Base-by-base conservation (phyloP, 2,329 filamentous ascomycete genomes). In the Xylaria hypoxylon region DNA sequence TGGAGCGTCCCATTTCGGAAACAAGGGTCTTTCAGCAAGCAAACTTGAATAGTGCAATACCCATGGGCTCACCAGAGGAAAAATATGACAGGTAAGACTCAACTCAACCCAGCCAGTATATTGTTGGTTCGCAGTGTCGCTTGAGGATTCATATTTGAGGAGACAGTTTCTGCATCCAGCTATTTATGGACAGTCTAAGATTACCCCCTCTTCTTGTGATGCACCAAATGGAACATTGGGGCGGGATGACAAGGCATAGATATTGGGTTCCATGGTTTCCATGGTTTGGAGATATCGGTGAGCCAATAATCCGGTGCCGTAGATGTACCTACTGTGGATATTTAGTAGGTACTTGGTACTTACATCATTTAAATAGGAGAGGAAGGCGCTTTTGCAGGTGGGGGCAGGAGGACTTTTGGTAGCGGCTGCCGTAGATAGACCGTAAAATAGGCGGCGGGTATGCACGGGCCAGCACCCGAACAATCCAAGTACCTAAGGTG, bases 401-500 rank as follows among this genome's bases (percentile, higher is more conserved):
- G 31, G 6, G 31, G 28, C 28, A 31, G 28, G 28, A 31, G 28
- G 28, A 31, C 28, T 31, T 5, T 31, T 31, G 5, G 28, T 31
- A 31, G n/a, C n/a, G n/a, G n/a, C n/a, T n/a, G n/a, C n/a, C n/a
- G n/a, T n/a, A n/a, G 26, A 26, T 48, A 38, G 42, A 38, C 19
- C 7, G 17, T 31, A 38, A 22, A 26, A 51, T 42, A 52, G 48
- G 28, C 19, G 42, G 52, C 15, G 17, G 31, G 62, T 24, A 51
- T 53, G 64, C 64, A 67, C 64, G 55, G 59, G 38, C 64, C 64
- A 67, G 8, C 28, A 2, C 17, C 55, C 22, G 15, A 38, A 33
- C 38, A 33, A 61, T 42, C 19, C 45, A 26, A 60, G n/a, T n/a
- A 40, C 11, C 42, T 26, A 42, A 33, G 47, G 31, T 11, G 15